These are phyloP conservation scores for Hibiscus tridactylites DNA, from an alignment of 345 rosid genomes.

Conservation along the genomic window DNA sequence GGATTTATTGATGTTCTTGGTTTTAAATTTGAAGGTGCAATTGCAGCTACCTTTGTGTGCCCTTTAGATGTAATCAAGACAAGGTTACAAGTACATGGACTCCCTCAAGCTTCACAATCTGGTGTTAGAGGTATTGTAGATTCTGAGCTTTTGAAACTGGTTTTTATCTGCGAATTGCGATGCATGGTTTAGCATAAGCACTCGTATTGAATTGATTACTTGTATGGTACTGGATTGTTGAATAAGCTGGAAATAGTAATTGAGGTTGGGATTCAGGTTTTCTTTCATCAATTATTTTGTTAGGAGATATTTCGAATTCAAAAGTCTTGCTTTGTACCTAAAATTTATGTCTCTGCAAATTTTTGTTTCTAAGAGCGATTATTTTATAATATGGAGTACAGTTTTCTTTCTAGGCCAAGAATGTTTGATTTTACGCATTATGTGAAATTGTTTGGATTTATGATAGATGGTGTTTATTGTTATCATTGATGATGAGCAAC, in stretches of 20 bases:
- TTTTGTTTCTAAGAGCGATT: neutral
- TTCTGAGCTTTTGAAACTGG: neutral
- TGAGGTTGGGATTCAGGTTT: neutral
- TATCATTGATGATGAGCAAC: slow-evolving; percentile 5
- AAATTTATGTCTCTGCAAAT: neutral
- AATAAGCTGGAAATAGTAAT: neutral
- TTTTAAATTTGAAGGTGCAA: slow-evolving; percentile 48
- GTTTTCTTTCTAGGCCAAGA: neutral
- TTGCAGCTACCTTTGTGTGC: slow-evolving; percentile 88
- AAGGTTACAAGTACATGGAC: slow-evolving; percentile 81
- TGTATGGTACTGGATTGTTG: neutral
- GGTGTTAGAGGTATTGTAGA: slow-evolving; percentile 48
- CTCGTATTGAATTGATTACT: neutral
- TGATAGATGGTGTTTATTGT: slow-evolving; percentile 6
- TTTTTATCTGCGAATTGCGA: neutral
- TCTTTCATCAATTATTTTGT: neutral
- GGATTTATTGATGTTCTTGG: neutral
- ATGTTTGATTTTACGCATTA: neutral
- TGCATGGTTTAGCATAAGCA: neutral
- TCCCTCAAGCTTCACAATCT: slow-evolving; percentile 43
- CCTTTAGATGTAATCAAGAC: slow-evolving; percentile 99
- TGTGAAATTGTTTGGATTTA: neutral
- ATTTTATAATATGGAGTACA: neutral
- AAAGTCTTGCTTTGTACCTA: neutral
- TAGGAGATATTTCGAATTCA: neutral